Percentiles rank a stretch among this genome's conserved stretches.
These are phyloP conservation scores for Phytophthora quininea DNA, from an alignment of 352 stramenopile genomes.

Conservation along the genomic window DNA sequence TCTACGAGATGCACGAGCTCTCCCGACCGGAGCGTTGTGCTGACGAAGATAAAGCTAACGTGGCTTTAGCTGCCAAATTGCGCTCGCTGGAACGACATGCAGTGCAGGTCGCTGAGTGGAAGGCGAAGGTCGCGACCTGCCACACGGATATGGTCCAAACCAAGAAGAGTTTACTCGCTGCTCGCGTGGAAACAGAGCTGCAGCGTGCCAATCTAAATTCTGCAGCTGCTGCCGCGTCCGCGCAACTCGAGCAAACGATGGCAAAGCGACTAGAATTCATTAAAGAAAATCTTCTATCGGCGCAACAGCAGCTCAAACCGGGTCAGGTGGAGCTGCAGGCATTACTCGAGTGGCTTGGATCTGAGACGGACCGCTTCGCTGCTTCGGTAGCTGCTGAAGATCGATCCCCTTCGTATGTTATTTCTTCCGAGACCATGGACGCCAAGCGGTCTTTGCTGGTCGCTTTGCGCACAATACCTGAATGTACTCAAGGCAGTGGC, in stretches of 20 bases:
- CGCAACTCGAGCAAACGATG: slow-evolving; percentile 15
- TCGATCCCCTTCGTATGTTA: slow-evolving; percentile 10
- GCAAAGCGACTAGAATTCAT: slow-evolving; percentile 42
- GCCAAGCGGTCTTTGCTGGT: slow-evolving; percentile 26
- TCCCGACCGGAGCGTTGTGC: slow-evolving; percentile 46
- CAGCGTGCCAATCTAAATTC: slow-evolving; percentile 32
- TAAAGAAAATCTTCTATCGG: slow-evolving; percentile 47
- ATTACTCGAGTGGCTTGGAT: slow-evolving; percentile 49
- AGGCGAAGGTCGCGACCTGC: slow-evolving; percentile 31
- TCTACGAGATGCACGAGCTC: slow-evolving; percentile 69
- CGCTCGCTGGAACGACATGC: slow-evolving; percentile 42
- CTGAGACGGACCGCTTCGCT: slow-evolving; percentile 54
- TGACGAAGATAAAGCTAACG: slow-evolving; percentile 57
- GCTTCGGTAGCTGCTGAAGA: slow-evolving; percentile 29
- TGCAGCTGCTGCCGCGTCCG: neutral
- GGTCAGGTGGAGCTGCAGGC: slow-evolving; percentile 54
- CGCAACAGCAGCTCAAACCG: slow-evolving; percentile 50
- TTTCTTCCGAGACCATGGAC: slow-evolving; percentile 25
- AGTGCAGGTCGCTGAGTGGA: slow-evolving; percentile 47
- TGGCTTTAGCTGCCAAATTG: slow-evolving; percentile 51
- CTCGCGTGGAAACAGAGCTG: slow-evolving; percentile 51
- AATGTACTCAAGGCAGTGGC: slow-evolving; percentile 56
- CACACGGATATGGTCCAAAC: slow-evolving; percentile 44
- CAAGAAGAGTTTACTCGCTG: slow-evolving; percentile 56
- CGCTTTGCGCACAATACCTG: slow-evolving; percentile 38